phyloP scores from a whole-genome alignment of 1,139 yeast genomes.

The Zygosaccharomyces pseudobailii region DNA sequence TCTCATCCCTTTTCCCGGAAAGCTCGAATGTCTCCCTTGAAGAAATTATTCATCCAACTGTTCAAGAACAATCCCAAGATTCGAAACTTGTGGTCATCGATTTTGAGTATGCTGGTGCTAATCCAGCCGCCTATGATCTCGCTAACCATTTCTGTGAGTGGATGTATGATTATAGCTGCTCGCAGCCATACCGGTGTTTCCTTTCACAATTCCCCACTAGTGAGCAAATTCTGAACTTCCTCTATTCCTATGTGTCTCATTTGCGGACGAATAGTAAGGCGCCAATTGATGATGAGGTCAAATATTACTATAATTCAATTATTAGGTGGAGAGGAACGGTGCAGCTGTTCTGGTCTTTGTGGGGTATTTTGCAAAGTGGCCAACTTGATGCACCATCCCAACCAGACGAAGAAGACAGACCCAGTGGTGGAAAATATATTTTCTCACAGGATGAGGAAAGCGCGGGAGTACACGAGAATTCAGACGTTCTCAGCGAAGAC shows the following conservation, averaged over 20 bases:
- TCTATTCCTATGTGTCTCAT: slow-evolving; percentile 61
- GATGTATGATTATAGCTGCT: slow-evolving; percentile 83
- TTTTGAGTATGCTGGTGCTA: slow-evolving; percentile 94
- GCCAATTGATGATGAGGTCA: slow-evolving; percentile 50
- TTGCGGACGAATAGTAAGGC: slow-evolving; percentile 23
- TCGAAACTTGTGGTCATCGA: slow-evolving; percentile 85
- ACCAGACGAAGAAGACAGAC: slow-evolving; percentile 34
- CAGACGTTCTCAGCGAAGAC: slow-evolving; percentile 12
- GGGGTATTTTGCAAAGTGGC: slow-evolving; percentile 86
- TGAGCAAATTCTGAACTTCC: slow-evolving; percentile 63
- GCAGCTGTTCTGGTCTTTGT: slow-evolving; percentile 76
- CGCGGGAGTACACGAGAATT: slow-evolving; percentile 12
- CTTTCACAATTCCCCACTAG: slow-evolving; percentile 58
- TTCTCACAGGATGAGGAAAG: slow-evolving; percentile 27
- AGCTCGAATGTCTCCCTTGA: slow-evolving; percentile 35
- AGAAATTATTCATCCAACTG: slow-evolving; percentile 36
- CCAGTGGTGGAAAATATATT: slow-evolving; percentile 44
- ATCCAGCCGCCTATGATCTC: slow-evolving; percentile 82
- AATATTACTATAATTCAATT: slow-evolving; percentile 56
- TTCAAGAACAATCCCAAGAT: slow-evolving; percentile 49
- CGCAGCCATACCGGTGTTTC: slow-evolving; percentile 54
- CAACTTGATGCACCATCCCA: slow-evolving; percentile 26
- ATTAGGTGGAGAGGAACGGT: slow-evolving; percentile 78
- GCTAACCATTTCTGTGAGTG: slow-evolving; percentile 90
- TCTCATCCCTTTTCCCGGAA: slow-evolving; percentile 27